Evolutionary conservation across 2,329 filamentous ascomycete species (phyloP).

Genomic region (Arthroderma sp.): DNA sequence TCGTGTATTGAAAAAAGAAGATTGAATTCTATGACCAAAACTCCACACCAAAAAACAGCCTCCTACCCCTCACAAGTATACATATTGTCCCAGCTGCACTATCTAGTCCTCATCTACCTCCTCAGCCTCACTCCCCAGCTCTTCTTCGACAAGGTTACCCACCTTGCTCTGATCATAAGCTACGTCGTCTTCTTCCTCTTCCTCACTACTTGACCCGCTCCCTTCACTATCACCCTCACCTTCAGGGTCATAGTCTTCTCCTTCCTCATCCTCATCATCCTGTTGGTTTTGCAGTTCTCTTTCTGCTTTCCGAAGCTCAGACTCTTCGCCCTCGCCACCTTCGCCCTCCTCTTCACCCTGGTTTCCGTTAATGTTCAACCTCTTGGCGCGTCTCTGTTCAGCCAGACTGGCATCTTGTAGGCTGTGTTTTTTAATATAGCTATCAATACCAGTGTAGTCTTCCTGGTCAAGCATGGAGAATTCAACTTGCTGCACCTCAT

Average conservation of each 20-base stretch:
- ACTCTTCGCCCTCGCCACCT: slow-evolving; percentile 37
- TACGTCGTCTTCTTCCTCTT: slow-evolving; percentile 23
- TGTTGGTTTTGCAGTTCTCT: slow-evolving; percentile 33
- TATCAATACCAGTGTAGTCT: slow-evolving; percentile 49
- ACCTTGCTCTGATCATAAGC: slow-evolving; percentile 20
- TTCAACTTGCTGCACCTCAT: slow-evolving; percentile 44
- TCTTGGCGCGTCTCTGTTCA: slow-evolving; percentile 46
- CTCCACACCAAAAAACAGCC: too few species aligned
- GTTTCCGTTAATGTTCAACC: slow-evolving; percentile 38
- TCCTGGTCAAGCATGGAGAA: slow-evolving; percentile 54
- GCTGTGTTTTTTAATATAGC: slow-evolving; percentile 47
- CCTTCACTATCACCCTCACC: slow-evolving; percentile 36
- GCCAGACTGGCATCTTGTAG: slow-evolving; percentile 53
- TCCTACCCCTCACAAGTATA: too few species aligned
- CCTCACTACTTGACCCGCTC: slow-evolving; percentile 32
- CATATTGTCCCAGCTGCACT: background rate
- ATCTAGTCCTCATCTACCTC: slow-evolving; percentile 22
- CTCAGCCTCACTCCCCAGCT: slow-evolving; percentile 33
- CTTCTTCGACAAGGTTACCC: slow-evolving; percentile 26
- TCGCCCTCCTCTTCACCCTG: slow-evolving; percentile 18
- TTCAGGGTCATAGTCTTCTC: slow-evolving; percentile 40
- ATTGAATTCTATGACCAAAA: too few species aligned
- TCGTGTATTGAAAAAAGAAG: too few species aligned
- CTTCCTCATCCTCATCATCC: slow-evolving; percentile 33
- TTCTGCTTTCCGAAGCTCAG: slow-evolving; percentile 45